A percentile compares a stretch with the other conserved stretches of the same genome.
Conservation (phyloP, 2,329 filamentous ascomycete genomes). For the Paecilomyces formosus region DNA sequence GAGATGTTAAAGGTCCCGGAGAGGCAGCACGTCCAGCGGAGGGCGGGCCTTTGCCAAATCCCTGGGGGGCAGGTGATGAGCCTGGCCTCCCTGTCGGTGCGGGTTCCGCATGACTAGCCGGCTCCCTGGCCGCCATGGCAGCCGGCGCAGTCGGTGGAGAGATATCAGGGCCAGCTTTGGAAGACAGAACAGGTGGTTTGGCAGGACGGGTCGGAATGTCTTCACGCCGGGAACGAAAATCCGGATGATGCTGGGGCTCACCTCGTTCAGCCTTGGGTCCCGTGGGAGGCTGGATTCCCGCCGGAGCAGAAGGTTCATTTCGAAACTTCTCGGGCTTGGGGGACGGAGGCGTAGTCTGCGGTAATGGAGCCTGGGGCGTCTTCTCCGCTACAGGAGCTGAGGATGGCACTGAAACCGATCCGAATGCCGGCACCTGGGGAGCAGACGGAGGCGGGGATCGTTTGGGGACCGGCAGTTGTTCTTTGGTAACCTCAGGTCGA, state of each 20-base stretch:
- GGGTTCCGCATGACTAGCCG: constrained; percentile 12
- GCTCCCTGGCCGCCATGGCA: constrained; percentile 23
- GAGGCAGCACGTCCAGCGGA: constrained; percentile 20
- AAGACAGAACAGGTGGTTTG: constrained; percentile 12
- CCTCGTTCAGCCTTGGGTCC: constrained; percentile 36
- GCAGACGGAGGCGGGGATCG: constrained; percentile 30
- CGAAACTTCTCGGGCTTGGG: constrained; percentile 17
- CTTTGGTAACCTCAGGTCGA: constrained; percentile 21
- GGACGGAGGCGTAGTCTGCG: constrained; percentile 1
- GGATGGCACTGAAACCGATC: constrained; percentile 26
- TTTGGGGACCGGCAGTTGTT: constrained; percentile 19
- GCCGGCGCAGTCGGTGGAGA: constrained; percentile 31
- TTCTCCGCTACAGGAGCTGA: constrained; percentile 15
- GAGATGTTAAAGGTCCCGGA: constrained; percentile 27
- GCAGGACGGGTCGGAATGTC: constrained; percentile 17
- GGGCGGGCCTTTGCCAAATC: constrained; percentile 15
- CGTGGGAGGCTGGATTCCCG: constrained; percentile 32
- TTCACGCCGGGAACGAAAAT: constrained; percentile 18
- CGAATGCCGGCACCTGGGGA: constrained; percentile 38
- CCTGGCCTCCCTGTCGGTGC: constrained; percentile 11
- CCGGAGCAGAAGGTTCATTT: constrained; percentile 11
- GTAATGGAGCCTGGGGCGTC: constrained; percentile 8
- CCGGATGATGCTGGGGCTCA: constrained; percentile 14
- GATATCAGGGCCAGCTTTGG: constrained; percentile 18
- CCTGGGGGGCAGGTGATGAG: constrained; percentile 17